Evolutionary conservation across 2,329 filamentous ascomycete genomes (phyloP), one percentile per base, ranked within the genome.

Genomic region (Dactylonectria macrodidyma): DNA sequence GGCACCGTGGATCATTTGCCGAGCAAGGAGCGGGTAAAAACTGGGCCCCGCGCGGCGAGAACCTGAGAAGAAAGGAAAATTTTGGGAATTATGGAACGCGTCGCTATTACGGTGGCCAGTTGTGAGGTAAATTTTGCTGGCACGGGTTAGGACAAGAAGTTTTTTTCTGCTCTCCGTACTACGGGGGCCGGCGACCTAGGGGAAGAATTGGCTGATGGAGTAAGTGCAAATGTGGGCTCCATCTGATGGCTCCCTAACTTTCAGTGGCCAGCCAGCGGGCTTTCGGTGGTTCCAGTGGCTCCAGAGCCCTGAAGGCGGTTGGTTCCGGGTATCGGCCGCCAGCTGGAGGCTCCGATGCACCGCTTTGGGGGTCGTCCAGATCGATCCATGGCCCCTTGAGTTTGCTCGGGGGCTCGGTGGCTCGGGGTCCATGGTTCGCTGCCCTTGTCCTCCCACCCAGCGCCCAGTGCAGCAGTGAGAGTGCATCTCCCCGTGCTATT

Each of bases 1-100:
- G 55, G 51, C 46, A 65, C 54, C 59, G 56, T 50, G 51, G 56
- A 30, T 44, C 26, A 66, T 67, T 69, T 75, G 63, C 74, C 65
- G 71, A 74, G 55, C 74, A 72, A 73, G 72, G 74, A 74, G 74
- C 74, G 74, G 74, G 71, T 76, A 73, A 76, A 74, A 74, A 66
- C 58, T 67, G 73, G 73, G 65, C 67, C 59, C 59, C 22, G 38
- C 59, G 38, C 47, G 38, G 67, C 11, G 56, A 59, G 26, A 30
- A 30, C 26, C 26, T 30, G 26, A 44, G n/a, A 38, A 60, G 50
- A 48, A 57, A 48, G 54, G 59, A 19, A 33, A 69, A 68, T 62
- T 38, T 55, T 44, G 54, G 33, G 46, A 38, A 58, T n/a, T 36
- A 62, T 41, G 52, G 58, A n/a, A 51, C 41, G 38, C 62, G 57